phyloP scores from a whole-genome alignment of 163 green algal genomes.

The Coccomyxa subellipsoidea region DNA sequence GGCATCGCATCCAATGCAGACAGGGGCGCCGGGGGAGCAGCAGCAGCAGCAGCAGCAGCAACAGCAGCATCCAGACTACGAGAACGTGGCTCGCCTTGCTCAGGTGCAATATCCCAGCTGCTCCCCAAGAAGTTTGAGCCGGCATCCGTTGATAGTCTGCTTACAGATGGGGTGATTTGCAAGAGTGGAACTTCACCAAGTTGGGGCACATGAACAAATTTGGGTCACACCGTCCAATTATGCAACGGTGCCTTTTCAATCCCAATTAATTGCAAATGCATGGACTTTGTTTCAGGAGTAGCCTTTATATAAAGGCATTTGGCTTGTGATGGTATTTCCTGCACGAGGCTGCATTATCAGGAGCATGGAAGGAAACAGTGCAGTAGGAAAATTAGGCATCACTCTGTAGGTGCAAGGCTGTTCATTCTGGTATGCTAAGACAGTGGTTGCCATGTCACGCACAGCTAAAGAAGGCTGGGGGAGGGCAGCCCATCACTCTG shows the following conservation, averaged over 20 bases:
- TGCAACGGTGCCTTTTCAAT: too few species aligned
- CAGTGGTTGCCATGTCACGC: too few species aligned
- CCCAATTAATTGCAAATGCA: too few species aligned
- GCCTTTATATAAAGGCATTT: not conserved
- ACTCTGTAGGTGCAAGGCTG: too few species aligned
- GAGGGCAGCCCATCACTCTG: not conserved
- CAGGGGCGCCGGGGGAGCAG: not conserved
- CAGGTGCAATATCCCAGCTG: not conserved
- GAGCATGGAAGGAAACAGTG: not conserved
- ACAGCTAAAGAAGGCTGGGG: too few species aligned
- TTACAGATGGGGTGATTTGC: not conserved
- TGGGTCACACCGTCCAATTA: too few species aligned
- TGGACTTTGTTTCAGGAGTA: too few species aligned
- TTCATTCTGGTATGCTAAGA: too few species aligned
- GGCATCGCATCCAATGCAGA: not conserved
- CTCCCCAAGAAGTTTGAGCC: not conserved
- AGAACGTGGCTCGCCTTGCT: not conserved
- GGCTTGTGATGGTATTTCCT: not conserved
- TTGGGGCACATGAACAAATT: too few species aligned
- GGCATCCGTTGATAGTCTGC: not conserved
- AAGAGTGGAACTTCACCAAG: not conserved
- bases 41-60: not conserved
- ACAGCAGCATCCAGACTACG: not conserved
- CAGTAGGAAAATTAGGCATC: too few species aligned
- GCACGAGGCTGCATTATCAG: not conserved